Percentiles rank a stretch among this genome's conserved stretches.
These are phyloP conservation scores for Taiozyma sp. DNA, from an alignment of 1,139 yeast species.

Conservation along the genomic window DNA sequence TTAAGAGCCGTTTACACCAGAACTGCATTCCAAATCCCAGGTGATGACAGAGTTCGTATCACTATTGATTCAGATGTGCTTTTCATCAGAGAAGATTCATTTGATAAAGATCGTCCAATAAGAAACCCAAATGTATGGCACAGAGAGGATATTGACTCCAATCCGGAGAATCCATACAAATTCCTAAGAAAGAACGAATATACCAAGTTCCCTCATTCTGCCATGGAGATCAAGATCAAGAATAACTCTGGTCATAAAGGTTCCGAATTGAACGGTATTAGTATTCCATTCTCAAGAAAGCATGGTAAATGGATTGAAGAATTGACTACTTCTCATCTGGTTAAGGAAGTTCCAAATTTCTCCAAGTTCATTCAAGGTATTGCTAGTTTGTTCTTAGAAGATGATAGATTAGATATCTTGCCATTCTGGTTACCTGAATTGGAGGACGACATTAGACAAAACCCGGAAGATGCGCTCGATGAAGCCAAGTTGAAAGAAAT, in stretches of 20 bases:
- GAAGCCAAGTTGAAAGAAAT: conserved; percentile 42
- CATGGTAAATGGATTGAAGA: conserved; percentile 83
- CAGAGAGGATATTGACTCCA: conserved; percentile 82
- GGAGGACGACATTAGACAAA: conserved; percentile 72
- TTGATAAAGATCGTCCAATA: conserved; percentile 80
- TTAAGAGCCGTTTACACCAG: conserved; percentile 84
- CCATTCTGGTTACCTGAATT: conserved; percentile 96
- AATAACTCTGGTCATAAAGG: conserved; percentile 27
- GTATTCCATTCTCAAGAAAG: conserved; percentile 36
- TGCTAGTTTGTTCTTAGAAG: conserved; percentile 82
- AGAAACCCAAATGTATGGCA: conserved; percentile 92
- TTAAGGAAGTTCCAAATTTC: conserved; percentile 96
- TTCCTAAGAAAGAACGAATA: conserved; percentile 84
- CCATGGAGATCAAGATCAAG: conserved; percentile 82
- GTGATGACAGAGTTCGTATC: conserved; percentile 87
- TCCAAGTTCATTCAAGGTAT: conserved; percentile 96
- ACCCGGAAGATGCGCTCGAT: conserved; percentile 71
- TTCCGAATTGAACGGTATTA: conserved; percentile 22
- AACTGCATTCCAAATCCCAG: conserved; percentile 97
- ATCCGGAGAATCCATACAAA: conserved; percentile 62
- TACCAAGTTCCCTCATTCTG: conserved; percentile 83
- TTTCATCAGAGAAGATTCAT: conserved; percentile 86
- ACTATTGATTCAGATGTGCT: conserved; percentile 85
- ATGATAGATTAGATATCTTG: conserved; percentile 81
- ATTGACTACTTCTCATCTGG: conserved; percentile 82